Evolutionary conservation across 345 rosid species (phyloP).

Genomic region (Ricinus communis): DNA sequence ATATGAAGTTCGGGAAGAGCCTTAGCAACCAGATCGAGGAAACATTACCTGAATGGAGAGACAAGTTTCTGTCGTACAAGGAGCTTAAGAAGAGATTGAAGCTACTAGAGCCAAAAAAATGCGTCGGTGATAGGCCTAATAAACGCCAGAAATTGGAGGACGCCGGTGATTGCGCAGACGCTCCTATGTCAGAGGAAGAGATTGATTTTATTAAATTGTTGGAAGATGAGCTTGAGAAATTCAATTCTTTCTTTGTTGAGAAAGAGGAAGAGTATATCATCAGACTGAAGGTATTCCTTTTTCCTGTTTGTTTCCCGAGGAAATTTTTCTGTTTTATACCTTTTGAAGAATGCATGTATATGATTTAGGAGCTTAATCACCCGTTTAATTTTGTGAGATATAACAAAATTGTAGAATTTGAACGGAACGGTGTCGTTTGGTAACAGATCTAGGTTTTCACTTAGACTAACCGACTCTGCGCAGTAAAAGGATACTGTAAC

Average conservation of each 20-base stretch:
- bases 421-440: constrained; percentile 13
- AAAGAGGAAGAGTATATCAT: constrained; percentile 97
- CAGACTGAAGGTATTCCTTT: constrained; percentile 62
- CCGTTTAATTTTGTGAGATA: no score
- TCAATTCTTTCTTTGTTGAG: constrained; percentile 85
- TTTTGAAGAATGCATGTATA: no score
- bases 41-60: constrained; percentile 92
- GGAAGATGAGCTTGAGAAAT: constrained; percentile 89
- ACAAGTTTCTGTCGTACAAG: constrained; percentile 93
- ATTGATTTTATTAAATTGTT: constrained; percentile 60
- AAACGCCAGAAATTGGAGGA: constrained; percentile 13
- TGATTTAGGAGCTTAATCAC: no score
- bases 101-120: constrained; percentile 51
- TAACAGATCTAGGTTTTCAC: background rate
- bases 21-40: constrained; percentile 94
- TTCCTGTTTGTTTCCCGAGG: constrained; percentile 15
- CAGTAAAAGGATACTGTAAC: constrained; percentile 1
- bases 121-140: constrained; percentile 4
- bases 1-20: constrained; percentile 94
- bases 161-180: constrained; percentile 23
- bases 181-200: constrained; percentile 60
- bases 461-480: no score
- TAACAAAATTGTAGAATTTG: no score
- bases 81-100: constrained; percentile 85
- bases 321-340: background rate